Evolutionary conservation across 192 early-diverging fungal genomes (phyloP), one percentile per base, ranked within the genome.

Genomic region (Coemansia sp.): DNA sequence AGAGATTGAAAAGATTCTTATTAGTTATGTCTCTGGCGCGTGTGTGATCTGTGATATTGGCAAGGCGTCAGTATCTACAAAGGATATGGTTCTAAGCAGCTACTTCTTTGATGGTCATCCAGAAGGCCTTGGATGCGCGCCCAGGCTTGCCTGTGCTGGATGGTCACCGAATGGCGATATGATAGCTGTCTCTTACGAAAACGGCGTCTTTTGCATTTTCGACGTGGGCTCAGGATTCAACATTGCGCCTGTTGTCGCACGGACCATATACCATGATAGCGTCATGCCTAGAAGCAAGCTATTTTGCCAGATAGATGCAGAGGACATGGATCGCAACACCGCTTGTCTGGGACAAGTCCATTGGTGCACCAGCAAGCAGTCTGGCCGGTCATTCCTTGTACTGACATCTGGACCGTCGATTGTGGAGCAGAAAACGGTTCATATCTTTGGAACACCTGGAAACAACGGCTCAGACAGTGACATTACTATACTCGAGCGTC

Each of bases 21-120:
- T 82, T 51, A 71, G 74, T 12, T 82, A 82, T 50, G 49, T 68
- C 0, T 58, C 65, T 4, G 80, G 80, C 8, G 58, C 55, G 3
- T 73, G 71, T 11, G 68, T 76, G 29, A 59, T 82, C 8, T 76
- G 71, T 33, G 74, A 82, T 31, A 29, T 82, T 33, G 74, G 80
- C 28, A 67, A 67, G 55, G 71, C 71, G 1, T 62, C 70, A 22
- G 55, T 50, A 10, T 64, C 64, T 2, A 70, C 67, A 29, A 64
- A 34, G 57, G 67, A 62, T 1, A 73, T 71, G 69, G 52, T 70
- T 2, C 4, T 76, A 11, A 57, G 65, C 60, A 61, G 65, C 49
- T 63, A 76, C 33, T 22, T 29, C 29, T 69, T 61, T 5, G 78
- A 81, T 22, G 64, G 66, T 11, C 56, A 32, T 57, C 73, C 55